Evolutionary conservation across 202 grass and related monocot genomes (phyloP).

Genomic region (Schoenoplectus triqueter): DNA sequence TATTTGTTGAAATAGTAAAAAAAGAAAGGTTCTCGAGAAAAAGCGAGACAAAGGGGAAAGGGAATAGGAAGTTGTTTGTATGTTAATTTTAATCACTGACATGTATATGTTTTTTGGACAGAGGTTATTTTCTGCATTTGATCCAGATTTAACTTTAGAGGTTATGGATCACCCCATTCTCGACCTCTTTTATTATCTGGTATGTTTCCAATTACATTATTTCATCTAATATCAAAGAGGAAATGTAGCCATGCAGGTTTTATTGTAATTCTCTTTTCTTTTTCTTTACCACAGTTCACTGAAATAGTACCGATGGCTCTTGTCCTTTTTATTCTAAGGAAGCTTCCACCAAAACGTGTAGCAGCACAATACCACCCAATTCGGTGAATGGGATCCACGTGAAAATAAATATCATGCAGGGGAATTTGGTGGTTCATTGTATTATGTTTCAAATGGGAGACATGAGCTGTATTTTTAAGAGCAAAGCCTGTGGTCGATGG

Average conservation of each 20-base stretch:
- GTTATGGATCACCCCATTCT: constrained; percentile 92
- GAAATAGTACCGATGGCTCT: constrained; percentile 92
- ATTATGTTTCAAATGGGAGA: constrained; percentile 39
- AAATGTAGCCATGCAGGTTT: constrained; percentile 23
- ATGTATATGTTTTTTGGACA: constrained; percentile 38
- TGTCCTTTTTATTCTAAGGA: constrained; percentile 90
- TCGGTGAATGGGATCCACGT: constrained; percentile 48
- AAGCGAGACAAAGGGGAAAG: not conserved
- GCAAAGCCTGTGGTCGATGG: constrained; percentile 43
- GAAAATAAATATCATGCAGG: constrained; percentile 20
- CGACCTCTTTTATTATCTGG: constrained; percentile 86
- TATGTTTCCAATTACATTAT: constrained; percentile 42
- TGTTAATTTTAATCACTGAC: constrained; percentile 22
- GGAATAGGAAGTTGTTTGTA: constrained; percentile 26
- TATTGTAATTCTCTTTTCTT: constrained; percentile 19
- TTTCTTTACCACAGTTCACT: constrained; percentile 56
- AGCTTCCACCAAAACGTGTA: constrained; percentile 88
- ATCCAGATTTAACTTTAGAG: constrained; percentile 68
- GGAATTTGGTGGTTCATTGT: constrained; percentile 38
- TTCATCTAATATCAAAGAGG: not conserved
- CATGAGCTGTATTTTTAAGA: constrained; percentile 46
- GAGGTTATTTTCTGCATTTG: constrained; percentile 79
- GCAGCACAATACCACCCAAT: constrained; percentile 90
- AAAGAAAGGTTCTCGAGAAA: not conserved
- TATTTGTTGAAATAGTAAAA: not conserved